Conservation (phyloP, 768 basidiomycete species). For the Podaxis mareebaensis region DNA sequence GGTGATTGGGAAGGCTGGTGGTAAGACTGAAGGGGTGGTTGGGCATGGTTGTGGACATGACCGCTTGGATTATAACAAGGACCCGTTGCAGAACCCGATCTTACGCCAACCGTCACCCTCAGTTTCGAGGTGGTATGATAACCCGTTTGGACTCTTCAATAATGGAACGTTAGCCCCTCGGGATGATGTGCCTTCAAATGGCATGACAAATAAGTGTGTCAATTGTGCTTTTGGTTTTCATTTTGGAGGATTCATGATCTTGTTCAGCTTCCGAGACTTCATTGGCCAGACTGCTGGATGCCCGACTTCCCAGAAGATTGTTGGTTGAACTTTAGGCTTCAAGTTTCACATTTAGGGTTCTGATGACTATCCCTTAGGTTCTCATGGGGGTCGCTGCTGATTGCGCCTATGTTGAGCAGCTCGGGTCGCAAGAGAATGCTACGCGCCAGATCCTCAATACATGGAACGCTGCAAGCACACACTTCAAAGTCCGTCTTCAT, state of each 20-base stretch:
- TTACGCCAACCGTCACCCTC: constrained; percentile 33
- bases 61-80: constrained; percentile 62
- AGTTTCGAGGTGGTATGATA: constrained; percentile 42
- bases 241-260: constrained; percentile 14
- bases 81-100: constrained; percentile 53
- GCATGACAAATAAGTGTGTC: constrained; percentile 56
- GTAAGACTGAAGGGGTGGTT: constrained; percentile 20
- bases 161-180: constrained; percentile 24
- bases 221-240: not conserved
- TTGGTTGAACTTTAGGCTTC: constrained; percentile 29
- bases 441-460: constrained; percentile 73
- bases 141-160: constrained; percentile 4
- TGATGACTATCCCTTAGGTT: constrained; percentile 32
- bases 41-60: constrained; percentile 71
- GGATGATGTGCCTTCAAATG: constrained; percentile 56
- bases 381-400: constrained; percentile 91
- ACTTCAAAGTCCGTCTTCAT: constrained; percentile 57
- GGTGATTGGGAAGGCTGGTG: constrained; percentile 32
- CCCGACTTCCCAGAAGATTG: constrained; percentile 69
- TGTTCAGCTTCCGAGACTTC: constrained; percentile 57
- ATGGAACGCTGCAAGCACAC: constrained; percentile 75
- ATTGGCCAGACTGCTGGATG: constrained; percentile 77
- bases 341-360: not conserved
- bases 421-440: constrained; percentile 65
- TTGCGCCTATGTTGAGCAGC: constrained; percentile 71